Evolutionary conservation across 768 basidiomycete species (phyloP).

Genomic region (Leucocoprinus sp.): DNA sequence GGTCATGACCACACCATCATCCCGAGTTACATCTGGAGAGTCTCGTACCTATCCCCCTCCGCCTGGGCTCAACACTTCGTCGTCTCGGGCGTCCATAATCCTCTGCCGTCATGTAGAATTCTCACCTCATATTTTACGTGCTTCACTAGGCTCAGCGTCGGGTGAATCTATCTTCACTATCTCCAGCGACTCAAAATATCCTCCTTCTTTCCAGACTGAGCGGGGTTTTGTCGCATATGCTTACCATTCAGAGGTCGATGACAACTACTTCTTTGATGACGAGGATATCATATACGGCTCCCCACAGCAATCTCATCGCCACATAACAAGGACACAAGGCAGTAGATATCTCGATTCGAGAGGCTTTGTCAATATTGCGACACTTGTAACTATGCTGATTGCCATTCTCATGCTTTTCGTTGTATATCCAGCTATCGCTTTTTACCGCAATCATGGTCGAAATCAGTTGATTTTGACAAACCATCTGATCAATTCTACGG

Average conservation of each 20-base stretch:
- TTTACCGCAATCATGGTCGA: conserved; percentile 28
- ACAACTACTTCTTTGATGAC: conserved; percentile 35
- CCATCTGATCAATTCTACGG: conserved; percentile 53
- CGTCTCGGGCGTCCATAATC: no score
- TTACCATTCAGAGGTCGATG: conserved; percentile 43
- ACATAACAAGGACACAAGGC: not conserved
- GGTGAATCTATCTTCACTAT: conserved; percentile 22
- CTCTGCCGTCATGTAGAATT: no score
- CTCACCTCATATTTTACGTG: conserved; percentile 13
- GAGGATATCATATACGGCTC: conserved; percentile 59
- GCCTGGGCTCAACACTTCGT: no score
- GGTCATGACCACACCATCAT: no score
- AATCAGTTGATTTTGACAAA: conserved; percentile 45
- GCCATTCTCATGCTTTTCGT: conserved; percentile 65
- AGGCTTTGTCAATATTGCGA: conserved; percentile 49
- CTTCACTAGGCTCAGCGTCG: conserved; percentile 20
- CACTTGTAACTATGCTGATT: conserved; percentile 49
- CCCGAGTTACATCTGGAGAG: no score
- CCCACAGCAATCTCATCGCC: conserved; percentile 10
- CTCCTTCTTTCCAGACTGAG: conserved; percentile 12
- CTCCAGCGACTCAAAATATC: conserved; percentile 25
- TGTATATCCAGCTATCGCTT: conserved; percentile 59
- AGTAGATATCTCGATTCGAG: conserved; percentile 2
- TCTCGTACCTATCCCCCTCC: no score
- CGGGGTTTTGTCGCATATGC: conserved; percentile 51